These are phyloP conservation scores for Earliella scabrosa DNA, from an alignment of 1,284 basidiomycete genomes.

Conservation along the genomic window DNA sequence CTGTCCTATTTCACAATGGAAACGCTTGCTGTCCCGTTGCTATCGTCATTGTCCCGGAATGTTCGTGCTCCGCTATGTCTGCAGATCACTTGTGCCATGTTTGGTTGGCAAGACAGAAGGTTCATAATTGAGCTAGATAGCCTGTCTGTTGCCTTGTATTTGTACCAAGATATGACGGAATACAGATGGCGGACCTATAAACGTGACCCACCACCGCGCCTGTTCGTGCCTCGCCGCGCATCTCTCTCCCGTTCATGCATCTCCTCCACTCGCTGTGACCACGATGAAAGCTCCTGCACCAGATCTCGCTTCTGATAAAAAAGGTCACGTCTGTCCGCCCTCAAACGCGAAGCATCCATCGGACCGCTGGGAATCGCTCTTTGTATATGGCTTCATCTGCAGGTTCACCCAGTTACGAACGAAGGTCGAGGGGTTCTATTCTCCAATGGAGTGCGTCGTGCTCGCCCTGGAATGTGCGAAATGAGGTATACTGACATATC, in stretches of 20 bases:
- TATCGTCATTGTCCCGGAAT: not conserved
- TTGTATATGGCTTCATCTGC: slow-evolving; percentile 81
- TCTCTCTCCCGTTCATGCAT: slow-evolving; percentile 36
- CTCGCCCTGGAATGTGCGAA: not conserved
- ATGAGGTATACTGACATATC: not conserved
- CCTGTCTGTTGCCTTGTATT: slow-evolving; percentile 38
- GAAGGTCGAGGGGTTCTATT: slow-evolving; percentile 77
- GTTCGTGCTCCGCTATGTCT: slow-evolving; percentile 1
- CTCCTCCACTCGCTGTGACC: slow-evolving; percentile 29
- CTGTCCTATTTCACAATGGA: slow-evolving; percentile 2
- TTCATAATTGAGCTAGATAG: slow-evolving; percentile 18
- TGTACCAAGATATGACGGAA: slow-evolving; percentile 37
- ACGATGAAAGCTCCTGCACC: slow-evolving; percentile 32
- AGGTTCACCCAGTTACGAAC: slow-evolving; percentile 75
- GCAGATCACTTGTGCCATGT: slow-evolving; percentile 3
- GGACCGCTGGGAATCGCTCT: slow-evolving; percentile 84
- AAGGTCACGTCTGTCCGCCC: slow-evolving; percentile 75
- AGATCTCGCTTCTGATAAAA: slow-evolving; percentile 45
- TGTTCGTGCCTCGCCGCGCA: slow-evolving; percentile 26
- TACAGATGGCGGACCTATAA: slow-evolving; percentile 33
- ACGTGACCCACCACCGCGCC: slow-evolving; percentile 33
- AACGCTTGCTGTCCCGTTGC: not conserved
- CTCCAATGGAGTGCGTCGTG: slow-evolving; percentile 76
- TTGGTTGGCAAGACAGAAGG: not conserved
- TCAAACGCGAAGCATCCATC: slow-evolving; percentile 72